Percentiles rank a stretch among this genome's conserved stretches.
Evolutionary conservation across 2,329 filamentous ascomycete species (phyloP).

Genomic region (Teratosphaeria epicoccoides): DNA sequence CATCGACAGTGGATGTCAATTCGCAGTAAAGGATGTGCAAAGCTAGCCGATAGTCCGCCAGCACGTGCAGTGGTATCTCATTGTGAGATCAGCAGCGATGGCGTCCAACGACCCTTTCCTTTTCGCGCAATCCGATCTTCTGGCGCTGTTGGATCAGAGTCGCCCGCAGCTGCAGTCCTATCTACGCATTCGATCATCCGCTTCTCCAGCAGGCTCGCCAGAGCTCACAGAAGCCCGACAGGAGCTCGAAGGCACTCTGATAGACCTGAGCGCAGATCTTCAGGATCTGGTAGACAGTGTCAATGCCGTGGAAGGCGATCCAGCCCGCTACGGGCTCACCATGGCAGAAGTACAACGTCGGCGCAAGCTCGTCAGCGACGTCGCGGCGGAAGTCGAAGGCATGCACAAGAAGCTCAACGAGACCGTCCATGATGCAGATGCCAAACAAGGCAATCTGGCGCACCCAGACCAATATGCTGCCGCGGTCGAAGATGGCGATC

Average conservation of each 20-base stretch:
- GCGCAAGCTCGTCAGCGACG: constrained; percentile 73
- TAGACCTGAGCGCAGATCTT: constrained; percentile 69
- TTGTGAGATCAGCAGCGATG: background rate
- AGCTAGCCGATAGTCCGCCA: no score
- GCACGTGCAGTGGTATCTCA: background rate
- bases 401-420: constrained; percentile 75
- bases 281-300: constrained; percentile 81
- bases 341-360: constrained; percentile 71
- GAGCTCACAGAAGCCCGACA: constrained; percentile 52
- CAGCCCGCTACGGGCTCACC: constrained; percentile 76
- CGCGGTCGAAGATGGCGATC: constrained; percentile 29
- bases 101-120: constrained; percentile 39
- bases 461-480: constrained; percentile 46
- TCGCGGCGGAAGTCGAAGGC: constrained; percentile 76
- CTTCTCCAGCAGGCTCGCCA: constrained; percentile 59
- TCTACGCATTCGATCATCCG: constrained; percentile 83
- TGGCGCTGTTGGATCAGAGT: constrained; percentile 66
- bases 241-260: constrained; percentile 71
- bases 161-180: constrained; percentile 89
- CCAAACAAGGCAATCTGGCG: constrained; percentile 43
- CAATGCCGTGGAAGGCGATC: constrained; percentile 74
- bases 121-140: constrained; percentile 58
- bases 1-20: no score
- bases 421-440: constrained; percentile 36
- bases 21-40: no score